Percentiles rank a stretch among this genome's conserved stretches.
These are phyloP conservation scores for Sanghuangporus weigelae DNA, from an alignment of 1,284 basidiomycete genomes.

Conservation along the genomic window DNA sequence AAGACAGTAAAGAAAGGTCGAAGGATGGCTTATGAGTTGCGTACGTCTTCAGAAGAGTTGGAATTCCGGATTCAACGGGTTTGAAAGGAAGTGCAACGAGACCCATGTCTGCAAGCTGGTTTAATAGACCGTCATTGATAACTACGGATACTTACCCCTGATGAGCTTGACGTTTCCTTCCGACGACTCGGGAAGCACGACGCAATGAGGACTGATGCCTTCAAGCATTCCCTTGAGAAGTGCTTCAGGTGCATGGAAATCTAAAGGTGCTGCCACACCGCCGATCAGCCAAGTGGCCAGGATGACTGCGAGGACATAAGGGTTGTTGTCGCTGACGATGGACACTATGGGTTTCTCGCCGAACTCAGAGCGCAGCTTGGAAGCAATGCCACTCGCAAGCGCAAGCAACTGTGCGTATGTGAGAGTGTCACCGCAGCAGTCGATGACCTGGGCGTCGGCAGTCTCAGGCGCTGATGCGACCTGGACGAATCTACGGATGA, in stretches of 20 bases:
- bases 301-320: slow-evolving; percentile 28
- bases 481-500: slow-evolving; percentile 7
- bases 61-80: slow-evolving; percentile 25
- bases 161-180: slow-evolving; percentile 22
- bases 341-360: slow-evolving; percentile 22
- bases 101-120: not conserved
- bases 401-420: slow-evolving; percentile 10
- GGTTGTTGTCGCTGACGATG: slow-evolving; percentile 31
- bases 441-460: slow-evolving; percentile 2
- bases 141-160: slow-evolving; percentile 20
- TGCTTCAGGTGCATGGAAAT: slow-evolving; percentile 28
- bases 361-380: not conserved
- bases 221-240: slow-evolving; percentile 30
- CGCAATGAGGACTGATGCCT: slow-evolving; percentile 26
- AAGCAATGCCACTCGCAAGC: not conserved
- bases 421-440: slow-evolving; percentile 10
- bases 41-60: slow-evolving; percentile 26
- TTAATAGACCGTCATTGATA: not conserved
- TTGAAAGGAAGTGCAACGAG: not conserved
- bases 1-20: slow-evolving; percentile 18
- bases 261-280: slow-evolving; percentile 30
- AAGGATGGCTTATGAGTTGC: slow-evolving; percentile 19
- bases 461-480: slow-evolving; percentile 5
- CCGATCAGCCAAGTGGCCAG: slow-evolving; percentile 31
- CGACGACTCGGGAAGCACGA: slow-evolving; percentile 26